Evolutionary conservation across 2,329 filamentous ascomycete genomes (phyloP), one percentile per base, ranked within the genome.

Genomic region (Paraphoma chrysanthemicola): DNA sequence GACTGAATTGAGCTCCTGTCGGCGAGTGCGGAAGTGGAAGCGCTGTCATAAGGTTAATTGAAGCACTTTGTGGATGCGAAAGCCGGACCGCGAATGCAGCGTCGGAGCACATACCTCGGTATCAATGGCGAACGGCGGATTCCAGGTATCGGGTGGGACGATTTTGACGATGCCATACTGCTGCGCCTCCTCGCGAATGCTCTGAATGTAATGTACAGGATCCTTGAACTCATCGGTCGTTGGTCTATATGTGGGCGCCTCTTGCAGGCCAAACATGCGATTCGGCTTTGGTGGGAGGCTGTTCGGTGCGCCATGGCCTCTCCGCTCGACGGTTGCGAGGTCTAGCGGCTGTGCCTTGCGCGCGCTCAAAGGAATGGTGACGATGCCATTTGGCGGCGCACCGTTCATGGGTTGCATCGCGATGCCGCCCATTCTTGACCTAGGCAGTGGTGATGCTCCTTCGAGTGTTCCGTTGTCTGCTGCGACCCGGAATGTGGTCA

Each of bases 131-230:
- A 99, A 98, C 14, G 92, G 85, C 7, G 95, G 95, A 70, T 96
- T 94, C 95, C 95, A 99, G 33, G 85, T 88, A 61, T 95, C 92
- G 0, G 95, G 95, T 5, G 95, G 95, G 54, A 99, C 91, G 60
- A 99, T 92, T 78, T 97, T 97, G 84, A 93, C 93, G 51, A 99
- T 91, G 48, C 95, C 95, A 78, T 91, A 98, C 69, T 93, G 88
- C 64, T 85, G 86, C 23, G 92, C 95, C 74, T 97, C 93, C 1
- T 92, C 88, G 1, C 89, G 84, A 66, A 99, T 97, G 78, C 94
- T 97, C 74, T 89, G 89, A 68, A 99, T 93, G 72, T 97, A 99
- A 68, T 91, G 90, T 72, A 97, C 88, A 0, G 95, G 95, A 69
- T 99, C 93, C 70, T 90, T 92, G 83, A 95, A 99, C 77, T 99